Base-by-base conservation (phyloP, 495 filamentous ascomycete genomes). In the Neurospora sp. region DNA sequence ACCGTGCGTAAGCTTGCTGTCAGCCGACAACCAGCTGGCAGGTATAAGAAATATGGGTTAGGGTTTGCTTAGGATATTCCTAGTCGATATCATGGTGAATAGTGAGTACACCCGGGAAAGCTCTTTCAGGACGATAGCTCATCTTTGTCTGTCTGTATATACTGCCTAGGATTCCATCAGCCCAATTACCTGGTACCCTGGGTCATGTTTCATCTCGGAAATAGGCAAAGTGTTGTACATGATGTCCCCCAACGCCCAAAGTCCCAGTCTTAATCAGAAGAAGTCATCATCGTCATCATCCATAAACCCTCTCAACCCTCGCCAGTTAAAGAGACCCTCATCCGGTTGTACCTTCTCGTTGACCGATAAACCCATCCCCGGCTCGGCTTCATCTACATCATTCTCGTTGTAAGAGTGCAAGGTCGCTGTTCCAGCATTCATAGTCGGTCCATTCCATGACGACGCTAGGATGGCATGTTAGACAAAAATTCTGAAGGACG, bases 321-420 rank as follows among this genome's bases (percentile, higher is more conserved):
- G n/a, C 61, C 37, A 40, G 41, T 47, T 68, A 27, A 40, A 70
- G n/a, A 53, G 9, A 3, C 44, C 31, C 16, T 71, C 42, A 22
- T 14, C 39, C 8, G 73, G 73, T 10, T 71, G 69, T 42, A 90
- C 77, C 74, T 83, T 81, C 65, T 87, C 85, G 72, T 90, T 82
- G 38, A 89, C 85, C 40, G 85, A 85, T 14, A 80, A 69, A 5
- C 88, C 88, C 82, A 92, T 84, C 10, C 80, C 80, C 8, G 90
- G 90, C 41, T 88, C 86, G 0, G 84, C 90, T 77, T 95, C 92
- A 74, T 94, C 92, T 0, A 81, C 76, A 0, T 85, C 83, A 16
- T 85, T 81, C 41, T 91, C 90, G 69, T 93, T 93, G 88, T 89
- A 96, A 16, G 87, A 86, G 79, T 96, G 93, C 68, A 93, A 74